Conservation (phyloP, 2,329 filamentous ascomycete species). For the Cordyceps fumosorosea region DNA sequence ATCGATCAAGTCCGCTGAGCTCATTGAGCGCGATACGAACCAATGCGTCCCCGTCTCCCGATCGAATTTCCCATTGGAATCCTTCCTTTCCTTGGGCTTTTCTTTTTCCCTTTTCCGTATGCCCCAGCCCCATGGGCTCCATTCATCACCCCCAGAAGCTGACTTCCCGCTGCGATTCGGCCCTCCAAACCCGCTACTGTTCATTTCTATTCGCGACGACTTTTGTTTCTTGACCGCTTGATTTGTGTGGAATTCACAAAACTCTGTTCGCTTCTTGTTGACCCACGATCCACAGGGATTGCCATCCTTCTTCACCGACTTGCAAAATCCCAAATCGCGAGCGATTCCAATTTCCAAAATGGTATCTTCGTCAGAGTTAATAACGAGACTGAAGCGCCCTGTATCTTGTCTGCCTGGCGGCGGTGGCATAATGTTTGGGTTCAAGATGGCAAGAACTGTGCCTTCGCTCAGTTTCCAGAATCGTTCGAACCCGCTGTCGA, state of each 20-base stretch:
- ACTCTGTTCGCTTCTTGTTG: conserved; percentile 79
- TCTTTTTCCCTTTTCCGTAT: no score
- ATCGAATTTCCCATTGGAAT: conserved; percentile 44
- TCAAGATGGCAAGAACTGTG: conserved; percentile 87
- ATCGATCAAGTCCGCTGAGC: conserved; percentile 58
- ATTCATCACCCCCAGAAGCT: conserved; percentile 18
- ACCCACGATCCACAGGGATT: conserved; percentile 77
- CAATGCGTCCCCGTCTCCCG: conserved; percentile 50
- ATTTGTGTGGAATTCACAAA: conserved; percentile 90
- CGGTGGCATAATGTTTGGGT: conserved; percentile 85
- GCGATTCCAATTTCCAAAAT: conserved; percentile 83
- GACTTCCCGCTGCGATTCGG: conserved; percentile 21
- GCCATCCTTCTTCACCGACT: conserved; percentile 77
- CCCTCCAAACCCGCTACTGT: conserved; percentile 51
- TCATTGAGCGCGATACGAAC: conserved; percentile 45
- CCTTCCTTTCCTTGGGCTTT: conserved; percentile 9
- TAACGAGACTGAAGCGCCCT: conserved; percentile 76
- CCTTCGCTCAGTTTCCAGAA: conserved; percentile 93
- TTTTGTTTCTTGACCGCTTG: conserved; percentile 64
- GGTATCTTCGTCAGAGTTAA: conserved; percentile 80
- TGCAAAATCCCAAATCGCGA: conserved; percentile 83
- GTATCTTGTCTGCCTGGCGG: conserved; percentile 68
- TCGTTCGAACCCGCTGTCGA: conserved; percentile 80
- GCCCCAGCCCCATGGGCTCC: conserved; percentile 13
- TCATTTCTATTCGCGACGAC: conserved; percentile 69